Evolutionary conservation across 257 asterid species (phyloP), one percentile per base, ranked within the genome.

Genomic region (Fraxinus americana): DNA sequence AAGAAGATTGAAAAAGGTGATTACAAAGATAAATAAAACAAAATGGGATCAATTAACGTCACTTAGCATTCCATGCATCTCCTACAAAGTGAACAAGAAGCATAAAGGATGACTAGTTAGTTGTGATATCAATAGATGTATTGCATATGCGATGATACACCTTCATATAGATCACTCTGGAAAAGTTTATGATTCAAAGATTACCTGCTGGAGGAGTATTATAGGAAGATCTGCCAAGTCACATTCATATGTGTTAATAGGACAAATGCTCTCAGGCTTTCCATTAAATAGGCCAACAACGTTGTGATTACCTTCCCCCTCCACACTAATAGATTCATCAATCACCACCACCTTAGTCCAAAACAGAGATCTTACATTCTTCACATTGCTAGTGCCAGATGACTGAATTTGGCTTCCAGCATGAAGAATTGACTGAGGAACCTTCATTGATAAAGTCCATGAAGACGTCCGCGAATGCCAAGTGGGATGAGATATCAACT

Each of bases 281-380:
- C 97, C 99, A 80, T 92, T 90, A 87, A 96, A 90, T 25, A 93
- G 90, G 73, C 97, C 88, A n/a, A 90, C 92, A 82, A 96, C 87
- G 77, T 86, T 89, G 45, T 97, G 99, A 81, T 97, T 91, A 67
- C 98, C 98, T 90, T 96, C 99, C 79, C 99, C 99, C 83, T 90
- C 97, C 78, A 96, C 90, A 36, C 82, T 96, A 71, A 93, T 91
- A 82, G 92, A 91, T 66, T 93, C 99, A 79, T 96, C 99, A 78
- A 80, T 91, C 76, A 96, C 97, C 80, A 79, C 79, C 68, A 92
- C 92, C 88, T 87, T 91, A 17, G 98, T 96, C 88, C 93, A 90
- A 59, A 92, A 93, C 81, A 88, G 93, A 78, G 92, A 92, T 70
- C 89, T 90, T 54, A 76, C 78, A 79, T 67, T 87, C 84, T 88